These are phyloP conservation scores for Mortierella sp. DNA, from an alignment of 371 early-diverging fungal genomes.

Conservation along the genomic window DNA sequence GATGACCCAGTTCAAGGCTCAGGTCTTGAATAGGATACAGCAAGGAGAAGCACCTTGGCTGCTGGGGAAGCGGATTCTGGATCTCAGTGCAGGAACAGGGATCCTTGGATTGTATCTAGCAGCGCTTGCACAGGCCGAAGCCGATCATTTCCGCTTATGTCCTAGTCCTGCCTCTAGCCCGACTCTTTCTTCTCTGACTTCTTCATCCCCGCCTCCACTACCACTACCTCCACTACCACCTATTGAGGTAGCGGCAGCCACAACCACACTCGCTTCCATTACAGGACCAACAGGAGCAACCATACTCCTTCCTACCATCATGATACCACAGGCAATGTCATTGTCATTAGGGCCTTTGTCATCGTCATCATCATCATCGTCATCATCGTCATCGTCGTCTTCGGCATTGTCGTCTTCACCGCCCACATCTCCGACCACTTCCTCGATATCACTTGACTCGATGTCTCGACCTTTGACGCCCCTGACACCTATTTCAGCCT, in stretches of 20 bases:
- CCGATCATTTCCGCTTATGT: neutral
- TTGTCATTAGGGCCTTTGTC: neutral
- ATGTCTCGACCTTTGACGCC: no score
- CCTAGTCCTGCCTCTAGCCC: constrained; percentile 31
- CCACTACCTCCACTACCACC: no score
- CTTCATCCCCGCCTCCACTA: no score
- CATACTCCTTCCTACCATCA: no score
- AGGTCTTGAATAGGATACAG: constrained; percentile 30
- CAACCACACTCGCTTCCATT: neutral
- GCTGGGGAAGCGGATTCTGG: constrained; percentile 57
- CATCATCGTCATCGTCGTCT: neutral
- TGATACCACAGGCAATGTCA: neutral
- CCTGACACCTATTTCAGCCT: no score
- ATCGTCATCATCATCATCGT: neutral
- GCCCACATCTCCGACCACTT: constrained; percentile 6
- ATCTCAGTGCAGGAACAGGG: constrained; percentile 72
- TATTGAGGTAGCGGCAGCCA: no score
- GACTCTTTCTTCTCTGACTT: constrained; percentile 5
- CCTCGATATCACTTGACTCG: no score
- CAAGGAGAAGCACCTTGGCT: constrained; percentile 33
- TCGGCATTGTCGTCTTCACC: neutral
- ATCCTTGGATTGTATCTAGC: constrained; percentile 63
- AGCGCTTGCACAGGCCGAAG: constrained; percentile 46
- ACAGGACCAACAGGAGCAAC: neutral
- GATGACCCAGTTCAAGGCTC: constrained; percentile 56